Evolutionary conservation across 208 protist genomes (phyloP).

Genomic region (Crithidia bombi): DNA sequence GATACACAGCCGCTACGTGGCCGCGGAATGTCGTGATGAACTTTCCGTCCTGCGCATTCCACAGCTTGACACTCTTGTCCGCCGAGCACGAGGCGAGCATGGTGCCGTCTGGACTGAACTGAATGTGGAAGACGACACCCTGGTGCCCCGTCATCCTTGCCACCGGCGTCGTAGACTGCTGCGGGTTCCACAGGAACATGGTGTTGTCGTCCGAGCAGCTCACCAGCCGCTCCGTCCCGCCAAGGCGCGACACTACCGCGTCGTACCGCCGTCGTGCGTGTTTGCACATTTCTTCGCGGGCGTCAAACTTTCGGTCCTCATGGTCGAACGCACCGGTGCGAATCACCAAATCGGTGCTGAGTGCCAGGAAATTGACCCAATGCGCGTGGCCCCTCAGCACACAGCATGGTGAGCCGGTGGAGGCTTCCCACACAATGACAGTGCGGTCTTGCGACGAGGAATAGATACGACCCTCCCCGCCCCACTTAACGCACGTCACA

Average conservation of each 20-base stretch:
- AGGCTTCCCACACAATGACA: constrained; percentile 95
- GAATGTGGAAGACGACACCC: constrained; percentile 94
- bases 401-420: constrained; percentile 67
- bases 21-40: constrained; percentile 95
- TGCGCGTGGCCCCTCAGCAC: constrained; percentile 97
- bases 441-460: constrained; percentile 97
- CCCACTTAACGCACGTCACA: constrained; percentile 98
- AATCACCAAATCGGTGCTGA: constrained; percentile 97
- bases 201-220: constrained; percentile 98
- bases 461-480: constrained; percentile 94
- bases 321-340: constrained; percentile 96
- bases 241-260: constrained; percentile 67
- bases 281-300: constrained; percentile 48
- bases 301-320: constrained; percentile 71
- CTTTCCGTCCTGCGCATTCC: constrained; percentile 91
- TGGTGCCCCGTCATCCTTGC: constrained; percentile 94
- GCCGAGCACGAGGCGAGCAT: constrained; percentile 97
- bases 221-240: constrained; percentile 90
- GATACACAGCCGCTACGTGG: constrained; percentile 98
- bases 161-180: constrained; percentile 82
- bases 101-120: constrained; percentile 97
- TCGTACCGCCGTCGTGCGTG: constrained; percentile 87
- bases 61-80: constrained; percentile 98
- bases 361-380: constrained; percentile 99
- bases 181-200: constrained; percentile 97